Evolutionary conservation across 73 alveolate species (phyloP).

Genomic region (Paramecium sonneborni): DNA sequence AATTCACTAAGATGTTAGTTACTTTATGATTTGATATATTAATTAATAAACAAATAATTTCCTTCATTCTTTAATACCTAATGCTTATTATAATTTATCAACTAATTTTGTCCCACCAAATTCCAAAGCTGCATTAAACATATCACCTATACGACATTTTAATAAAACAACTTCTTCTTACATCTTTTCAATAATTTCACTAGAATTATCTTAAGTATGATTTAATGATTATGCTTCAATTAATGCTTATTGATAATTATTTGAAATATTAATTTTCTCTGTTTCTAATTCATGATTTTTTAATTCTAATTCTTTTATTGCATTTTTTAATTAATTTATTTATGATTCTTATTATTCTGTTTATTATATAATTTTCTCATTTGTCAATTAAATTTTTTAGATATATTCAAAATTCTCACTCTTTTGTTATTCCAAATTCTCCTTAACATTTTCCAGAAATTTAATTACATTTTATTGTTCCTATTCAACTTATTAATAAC

Average conservation of each 20-base stretch:
- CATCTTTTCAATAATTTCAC: neutral
- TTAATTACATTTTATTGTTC: neutral
- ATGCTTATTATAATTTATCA: neutral
- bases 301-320: neutral
- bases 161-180: neutral
- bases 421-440: neutral
- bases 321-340: neutral
- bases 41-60: neutral
- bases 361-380: neutral
- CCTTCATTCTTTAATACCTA: neutral
- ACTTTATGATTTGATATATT: neutral
- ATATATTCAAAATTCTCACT: neutral
- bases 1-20: slow-evolving; percentile 27
- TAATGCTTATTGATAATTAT: neutral
- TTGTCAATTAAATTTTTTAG: neutral
- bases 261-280: neutral
- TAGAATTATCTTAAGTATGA: neutral
- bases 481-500: neutral
- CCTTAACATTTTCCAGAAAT: neutral
- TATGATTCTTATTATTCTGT: neutral
- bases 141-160: neutral
- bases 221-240: neutral
- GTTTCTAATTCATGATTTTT: neutral
- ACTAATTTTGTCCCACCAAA: neutral
- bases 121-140: neutral